Conservation (phyloP, 2,329 filamentous ascomycete species). For the Talaromyces sp. region DNA sequence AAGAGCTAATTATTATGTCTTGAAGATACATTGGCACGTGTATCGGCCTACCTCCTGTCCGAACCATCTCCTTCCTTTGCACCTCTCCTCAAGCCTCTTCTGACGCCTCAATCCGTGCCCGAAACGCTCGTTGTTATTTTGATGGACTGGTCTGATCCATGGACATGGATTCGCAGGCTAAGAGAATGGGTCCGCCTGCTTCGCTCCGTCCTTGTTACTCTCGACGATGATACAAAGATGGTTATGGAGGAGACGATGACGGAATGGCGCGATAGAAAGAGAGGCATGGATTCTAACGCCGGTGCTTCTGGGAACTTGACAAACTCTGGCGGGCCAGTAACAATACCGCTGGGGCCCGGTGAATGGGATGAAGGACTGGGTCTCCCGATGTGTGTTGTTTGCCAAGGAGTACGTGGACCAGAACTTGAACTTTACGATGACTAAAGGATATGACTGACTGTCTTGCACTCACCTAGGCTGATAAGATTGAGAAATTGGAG, state of each 20-base stretch:
- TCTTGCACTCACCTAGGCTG: slow-evolving; percentile 57
- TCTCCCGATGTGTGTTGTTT: slow-evolving; percentile 88
- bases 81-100: slow-evolving; percentile 77
- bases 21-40: slow-evolving; percentile 81
- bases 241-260: slow-evolving; percentile 85
- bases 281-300: slow-evolving; percentile 63
- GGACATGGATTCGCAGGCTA: slow-evolving; percentile 86
- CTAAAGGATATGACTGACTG: slow-evolving; percentile 21
- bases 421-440: neutral
- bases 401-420: slow-evolving; percentile 73
- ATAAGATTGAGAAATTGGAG: slow-evolving; percentile 88
- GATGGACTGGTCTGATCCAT: slow-evolving; percentile 94
- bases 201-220: slow-evolving; percentile 71
- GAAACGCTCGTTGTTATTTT: slow-evolving; percentile 87
- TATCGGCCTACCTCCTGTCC: slow-evolving; percentile 87
- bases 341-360: slow-evolving; percentile 78
- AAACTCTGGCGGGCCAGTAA: slow-evolving; percentile 66
- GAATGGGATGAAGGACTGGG: slow-evolving; percentile 93
- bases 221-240: slow-evolving; percentile 75
- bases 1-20: neutral
- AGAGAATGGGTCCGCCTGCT: slow-evolving; percentile 87
- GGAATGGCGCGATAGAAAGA: slow-evolving; percentile 75
- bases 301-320: slow-evolving; percentile 56
- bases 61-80: slow-evolving; percentile 81
- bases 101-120: slow-evolving; percentile 80